Evolutionary conservation across 2,329 filamentous ascomycete genomes (phyloP).

Genomic region (Microcyclospora pomicola): DNA sequence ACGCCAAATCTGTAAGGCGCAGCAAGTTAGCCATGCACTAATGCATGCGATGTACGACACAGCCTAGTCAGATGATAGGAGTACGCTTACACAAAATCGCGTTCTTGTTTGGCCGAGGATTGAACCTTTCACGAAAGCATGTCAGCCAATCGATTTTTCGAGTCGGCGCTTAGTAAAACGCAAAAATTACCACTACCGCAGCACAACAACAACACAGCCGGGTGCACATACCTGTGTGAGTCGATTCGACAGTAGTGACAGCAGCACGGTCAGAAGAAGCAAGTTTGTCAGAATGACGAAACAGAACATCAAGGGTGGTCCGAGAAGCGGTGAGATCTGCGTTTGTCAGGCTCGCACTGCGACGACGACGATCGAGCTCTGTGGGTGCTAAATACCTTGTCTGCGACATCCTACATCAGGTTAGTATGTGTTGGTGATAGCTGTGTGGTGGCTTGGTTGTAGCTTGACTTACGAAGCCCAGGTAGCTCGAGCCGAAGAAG

Average conservation of each 20-base stretch:
- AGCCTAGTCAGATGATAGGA: too few relatives aligned
- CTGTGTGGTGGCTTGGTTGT: neutral
- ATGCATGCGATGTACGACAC: too few relatives aligned
- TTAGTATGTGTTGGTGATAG: constrained; percentile 3
- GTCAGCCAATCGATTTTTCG: constrained; percentile 21
- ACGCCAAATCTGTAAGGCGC: constrained; percentile 33
- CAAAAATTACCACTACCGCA: too few relatives aligned
- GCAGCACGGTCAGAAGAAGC: constrained; percentile 63
- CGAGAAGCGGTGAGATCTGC: constrained; percentile 35
- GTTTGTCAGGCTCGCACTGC: constrained; percentile 6
- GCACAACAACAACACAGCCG: too few relatives aligned
- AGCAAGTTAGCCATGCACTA: constrained; percentile 5
- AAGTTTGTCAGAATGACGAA: constrained; percentile 70
- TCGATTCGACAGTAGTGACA: constrained; percentile 65
- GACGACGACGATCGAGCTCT: neutral
- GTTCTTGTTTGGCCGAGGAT: constrained; percentile 40
- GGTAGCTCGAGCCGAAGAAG: constrained; percentile 63
- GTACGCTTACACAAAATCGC: constrained; percentile 56
- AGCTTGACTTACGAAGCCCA: constrained; percentile 52
- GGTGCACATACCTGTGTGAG: constrained; percentile 31
- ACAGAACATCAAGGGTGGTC: constrained; percentile 46
- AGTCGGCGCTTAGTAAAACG: constrained; percentile 11
- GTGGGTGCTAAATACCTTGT: constrained; percentile 24
- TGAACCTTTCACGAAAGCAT: neutral
- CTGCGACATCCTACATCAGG: constrained; percentile 28